phyloP scores from a whole-genome alignment of 1,284 basidiomycete species.

The Puccinia brachypodii region DNA sequence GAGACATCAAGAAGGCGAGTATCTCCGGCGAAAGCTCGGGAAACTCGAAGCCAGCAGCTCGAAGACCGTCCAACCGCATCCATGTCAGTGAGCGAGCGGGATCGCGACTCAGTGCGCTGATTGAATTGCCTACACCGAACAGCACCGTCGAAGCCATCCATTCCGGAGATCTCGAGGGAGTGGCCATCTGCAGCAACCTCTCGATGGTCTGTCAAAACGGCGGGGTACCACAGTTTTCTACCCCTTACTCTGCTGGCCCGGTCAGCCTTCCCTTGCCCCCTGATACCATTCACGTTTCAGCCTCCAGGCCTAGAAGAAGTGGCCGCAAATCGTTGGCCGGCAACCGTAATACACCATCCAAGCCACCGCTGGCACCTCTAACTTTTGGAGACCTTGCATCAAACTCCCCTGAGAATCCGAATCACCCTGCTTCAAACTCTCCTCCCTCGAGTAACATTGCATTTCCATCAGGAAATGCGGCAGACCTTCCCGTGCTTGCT shows the following conservation, averaged over 20 bases:
- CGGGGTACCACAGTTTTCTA: slow-evolving; percentile 31
- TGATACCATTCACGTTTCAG: slow-evolving; percentile 40
- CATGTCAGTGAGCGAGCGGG: slow-evolving; percentile 38
- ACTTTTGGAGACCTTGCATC: not conserved
- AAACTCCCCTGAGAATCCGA: not conserved
- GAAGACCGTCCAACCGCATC: slow-evolving; percentile 17
- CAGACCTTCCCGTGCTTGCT: not conserved
- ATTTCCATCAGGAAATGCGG: not conserved
- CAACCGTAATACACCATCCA: slow-evolving; percentile 7
- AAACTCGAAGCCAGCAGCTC: not conserved
- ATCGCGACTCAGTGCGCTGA: slow-evolving; percentile 32
- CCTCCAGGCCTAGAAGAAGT: slow-evolving; percentile 35
- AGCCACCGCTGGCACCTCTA: not conserved
- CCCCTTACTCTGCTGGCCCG: slow-evolving; percentile 35
- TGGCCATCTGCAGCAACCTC: slow-evolving; percentile 16
- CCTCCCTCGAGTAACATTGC: not conserved
- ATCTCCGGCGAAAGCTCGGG: not conserved
- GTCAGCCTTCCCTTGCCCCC: slow-evolving; percentile 41
- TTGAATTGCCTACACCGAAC: slow-evolving; percentile 41
- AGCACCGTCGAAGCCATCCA: slow-evolving; percentile 15
- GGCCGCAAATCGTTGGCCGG: slow-evolving; percentile 18
- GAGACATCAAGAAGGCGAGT: not conserved
- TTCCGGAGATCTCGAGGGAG: slow-evolving; percentile 19
- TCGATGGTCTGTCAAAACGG: slow-evolving; percentile 27
- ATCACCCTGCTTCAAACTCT: not conserved